Conservation (phyloP, 352 stramenopile genomes). For the Phytophthora sojae region DNA sequence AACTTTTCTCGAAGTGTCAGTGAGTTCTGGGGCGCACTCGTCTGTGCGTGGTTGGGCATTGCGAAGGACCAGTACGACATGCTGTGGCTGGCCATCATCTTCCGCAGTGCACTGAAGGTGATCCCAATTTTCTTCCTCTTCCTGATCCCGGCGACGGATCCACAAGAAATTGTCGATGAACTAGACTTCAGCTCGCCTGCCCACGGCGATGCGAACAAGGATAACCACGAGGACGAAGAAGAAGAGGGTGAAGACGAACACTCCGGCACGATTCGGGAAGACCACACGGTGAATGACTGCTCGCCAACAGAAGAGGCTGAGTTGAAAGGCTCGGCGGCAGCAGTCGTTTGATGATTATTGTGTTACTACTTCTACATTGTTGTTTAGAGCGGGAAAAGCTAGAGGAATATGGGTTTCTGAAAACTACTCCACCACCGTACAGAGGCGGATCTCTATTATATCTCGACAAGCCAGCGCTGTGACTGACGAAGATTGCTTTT, state of each 20-base stretch:
- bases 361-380: slow-evolving; percentile 25
- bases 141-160: slow-evolving; percentile 78
- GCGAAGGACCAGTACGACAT: slow-evolving; percentile 93
- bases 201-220: slow-evolving; percentile 27
- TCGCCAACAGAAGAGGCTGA: slow-evolving; percentile 39
- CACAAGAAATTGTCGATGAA: slow-evolving; percentile 78
- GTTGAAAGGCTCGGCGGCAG: slow-evolving; percentile 27
- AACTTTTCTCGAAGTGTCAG: slow-evolving; percentile 95
- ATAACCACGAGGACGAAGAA: slow-evolving; percentile 30
- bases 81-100: slow-evolving; percentile 89
- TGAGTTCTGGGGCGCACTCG: slow-evolving; percentile 92
- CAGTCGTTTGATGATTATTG: slow-evolving; percentile 31
- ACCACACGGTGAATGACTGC: slow-evolving; percentile 51
- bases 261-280: slow-evolving; percentile 48
- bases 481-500: slow-evolving; percentile 26
- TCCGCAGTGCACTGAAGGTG: slow-evolving; percentile 93
- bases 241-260: slow-evolving; percentile 33
- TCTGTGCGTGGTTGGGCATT: slow-evolving; percentile 92
- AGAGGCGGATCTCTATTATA: slow-evolving; percentile 40
- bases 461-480: slow-evolving; percentile 17
- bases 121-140: slow-evolving; percentile 92
- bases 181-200: slow-evolving; percentile 55
- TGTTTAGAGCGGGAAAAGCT: slow-evolving; percentile 10
- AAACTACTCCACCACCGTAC: slow-evolving; percentile 29
- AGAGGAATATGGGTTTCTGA: slow-evolving; percentile 3